phyloP scores from a whole-genome alignment of 495 filamentous ascomycete genomes.

The Corynascus novoguineensis region DNA sequence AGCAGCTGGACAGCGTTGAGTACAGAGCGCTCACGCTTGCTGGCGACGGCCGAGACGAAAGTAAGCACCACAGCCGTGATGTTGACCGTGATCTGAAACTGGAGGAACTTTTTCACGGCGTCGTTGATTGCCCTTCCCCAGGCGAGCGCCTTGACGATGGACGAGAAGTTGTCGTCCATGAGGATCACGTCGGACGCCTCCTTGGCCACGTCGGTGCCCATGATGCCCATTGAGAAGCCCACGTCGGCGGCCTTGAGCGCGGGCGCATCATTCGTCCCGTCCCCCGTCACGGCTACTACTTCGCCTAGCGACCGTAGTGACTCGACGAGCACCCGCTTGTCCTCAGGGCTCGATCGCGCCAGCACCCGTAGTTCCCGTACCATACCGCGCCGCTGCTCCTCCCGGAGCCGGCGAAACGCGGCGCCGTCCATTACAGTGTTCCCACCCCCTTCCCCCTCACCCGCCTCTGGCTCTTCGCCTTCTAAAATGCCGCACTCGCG shows the following conservation, averaged over 20 bases:
- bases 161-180: slow-evolving; percentile 77
- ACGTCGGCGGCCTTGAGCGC: slow-evolving; percentile 76
- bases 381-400: slow-evolving; percentile 56
- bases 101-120: slow-evolving; percentile 79
- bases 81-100: slow-evolving; percentile 86
- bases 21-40: slow-evolving; percentile 59
- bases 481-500: slow-evolving; percentile 51
- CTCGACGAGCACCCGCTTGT: slow-evolving; percentile 68
- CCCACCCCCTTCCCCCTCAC: no score
- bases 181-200: slow-evolving; percentile 82
- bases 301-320: slow-evolving; percentile 63
- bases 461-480: no score
- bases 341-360: slow-evolving; percentile 54
- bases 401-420: slow-evolving; percentile 63
- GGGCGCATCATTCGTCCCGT: slow-evolving; percentile 81
- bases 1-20: slow-evolving; percentile 76
- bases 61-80: slow-evolving; percentile 75
- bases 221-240: slow-evolving; percentile 59
- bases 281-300: slow-evolving; percentile 74
- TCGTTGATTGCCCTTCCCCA: slow-evolving; percentile 84
- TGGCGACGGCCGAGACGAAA: slow-evolving; percentile 71
- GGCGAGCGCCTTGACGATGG: slow-evolving; percentile 69
- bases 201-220: slow-evolving; percentile 80
- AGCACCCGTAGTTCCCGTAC: slow-evolving; percentile 59
- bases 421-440: slow-evolving; percentile 64